A percentile compares a stretch with the other conserved stretches of the same genome.
These are phyloP conservation scores for Castanea sativa DNA, from an alignment of 306 rosid genomes.

Conservation along the genomic window DNA sequence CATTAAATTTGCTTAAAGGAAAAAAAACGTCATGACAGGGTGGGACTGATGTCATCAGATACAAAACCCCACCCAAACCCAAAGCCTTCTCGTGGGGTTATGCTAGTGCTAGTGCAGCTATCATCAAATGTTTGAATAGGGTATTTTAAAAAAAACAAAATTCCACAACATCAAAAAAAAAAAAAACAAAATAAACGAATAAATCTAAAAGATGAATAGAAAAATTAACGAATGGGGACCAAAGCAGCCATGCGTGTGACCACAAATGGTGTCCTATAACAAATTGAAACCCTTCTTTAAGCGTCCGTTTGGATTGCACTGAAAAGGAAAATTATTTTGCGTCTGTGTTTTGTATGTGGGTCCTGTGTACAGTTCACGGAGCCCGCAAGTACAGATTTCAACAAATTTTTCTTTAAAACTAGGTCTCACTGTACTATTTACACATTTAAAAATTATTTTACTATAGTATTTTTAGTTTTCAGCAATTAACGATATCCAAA, in stretches of 20 bases:
- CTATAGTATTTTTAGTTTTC: no score
- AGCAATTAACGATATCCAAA: no score
- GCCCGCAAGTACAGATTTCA: no score
- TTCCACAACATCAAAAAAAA: neutral
- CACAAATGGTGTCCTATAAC: constrained; percentile 47
- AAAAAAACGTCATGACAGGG: constrained; percentile 72
- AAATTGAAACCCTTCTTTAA: constrained; percentile 16
- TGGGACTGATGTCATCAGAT: constrained; percentile 73
- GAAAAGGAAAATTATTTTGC: no score
- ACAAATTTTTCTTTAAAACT: no score
- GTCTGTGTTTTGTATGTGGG: no score
- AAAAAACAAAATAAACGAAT: neutral
- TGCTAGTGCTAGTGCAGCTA: constrained; percentile 54
- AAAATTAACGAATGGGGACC: constrained; percentile 47
- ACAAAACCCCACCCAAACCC: constrained; percentile 46
- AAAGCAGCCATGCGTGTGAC: constrained; percentile 71
- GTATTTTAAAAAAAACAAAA: constrained; percentile 20
- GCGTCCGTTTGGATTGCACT: no score
- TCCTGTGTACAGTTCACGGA: no score
- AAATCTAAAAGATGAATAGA: constrained; percentile 25
- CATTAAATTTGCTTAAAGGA: constrained; percentile 28
- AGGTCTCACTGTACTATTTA: no score
- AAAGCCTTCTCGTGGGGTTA: constrained; percentile 42
- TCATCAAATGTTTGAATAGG: constrained; percentile 89
- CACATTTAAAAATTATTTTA: no score